phyloP scores from a whole-genome alignment of 306 rosid genomes.

The Prunus padus region DNA sequence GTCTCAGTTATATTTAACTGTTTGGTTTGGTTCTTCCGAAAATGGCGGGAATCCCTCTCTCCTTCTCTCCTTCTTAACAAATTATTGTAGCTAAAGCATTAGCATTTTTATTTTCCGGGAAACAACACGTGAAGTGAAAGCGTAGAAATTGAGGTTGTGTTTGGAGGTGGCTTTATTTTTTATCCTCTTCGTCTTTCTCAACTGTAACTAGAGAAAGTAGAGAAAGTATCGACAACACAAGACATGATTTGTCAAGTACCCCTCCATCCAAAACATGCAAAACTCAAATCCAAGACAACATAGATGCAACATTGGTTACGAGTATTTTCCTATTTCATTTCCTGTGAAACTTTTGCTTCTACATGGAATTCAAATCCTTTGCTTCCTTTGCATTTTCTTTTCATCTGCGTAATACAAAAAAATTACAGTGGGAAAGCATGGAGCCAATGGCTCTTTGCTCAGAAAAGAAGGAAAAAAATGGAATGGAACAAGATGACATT shows the following conservation, averaged over 20 bases:
- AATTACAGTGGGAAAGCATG: constrained; percentile 53
- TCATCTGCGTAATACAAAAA: constrained; percentile 40
- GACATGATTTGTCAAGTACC: no score
- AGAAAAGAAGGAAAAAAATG: constrained; percentile 13
- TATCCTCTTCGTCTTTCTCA: no score
- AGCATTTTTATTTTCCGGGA: background rate
- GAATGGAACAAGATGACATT: constrained; percentile 25
- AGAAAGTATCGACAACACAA: no score
- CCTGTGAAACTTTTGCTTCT: constrained; percentile 28
- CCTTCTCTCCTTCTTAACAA: background rate
- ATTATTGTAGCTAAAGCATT: background rate
- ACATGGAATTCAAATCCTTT: constrained; percentile 31
- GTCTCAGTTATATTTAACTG: background rate
- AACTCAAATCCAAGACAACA: background rate
- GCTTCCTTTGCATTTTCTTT: constrained; percentile 47
- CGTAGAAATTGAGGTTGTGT: no score
- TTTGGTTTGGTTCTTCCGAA: background rate
- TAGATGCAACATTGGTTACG: background rate
- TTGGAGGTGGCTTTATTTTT: no score
- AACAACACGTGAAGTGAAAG: no score
- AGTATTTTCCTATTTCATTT: constrained; percentile 24
- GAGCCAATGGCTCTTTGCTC: constrained; percentile 37
- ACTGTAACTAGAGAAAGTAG: no score
- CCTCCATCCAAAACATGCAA: background rate
- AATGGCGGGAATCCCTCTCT: background rate